Percentiles rank a stretch among this genome's conserved stretches.
phyloP scores from a whole-genome alignment of 805 yeast genomes.

The Saccharomycopsis sp. region DNA sequence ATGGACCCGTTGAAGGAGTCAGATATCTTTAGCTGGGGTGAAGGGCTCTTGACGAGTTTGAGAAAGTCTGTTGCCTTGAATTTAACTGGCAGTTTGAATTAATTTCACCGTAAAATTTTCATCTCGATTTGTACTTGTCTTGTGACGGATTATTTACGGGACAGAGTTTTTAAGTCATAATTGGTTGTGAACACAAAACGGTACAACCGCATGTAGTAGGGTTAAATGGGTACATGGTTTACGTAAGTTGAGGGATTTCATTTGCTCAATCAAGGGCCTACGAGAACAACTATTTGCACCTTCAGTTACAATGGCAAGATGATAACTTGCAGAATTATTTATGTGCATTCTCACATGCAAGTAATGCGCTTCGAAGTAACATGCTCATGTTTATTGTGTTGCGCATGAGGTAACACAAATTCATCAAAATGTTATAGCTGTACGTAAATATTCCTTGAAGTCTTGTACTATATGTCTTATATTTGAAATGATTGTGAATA shows the following conservation, averaged over 20 bases:
- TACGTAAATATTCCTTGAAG: neutral
- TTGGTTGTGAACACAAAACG: neutral
- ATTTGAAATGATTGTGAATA: neutral
- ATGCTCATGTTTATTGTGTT: neutral
- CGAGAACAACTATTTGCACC: too few relatives aligned
- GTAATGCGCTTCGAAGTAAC: neutral
- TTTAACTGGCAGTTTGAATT: too few relatives aligned
- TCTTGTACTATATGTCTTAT: neutral
- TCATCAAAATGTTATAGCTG: neutral
- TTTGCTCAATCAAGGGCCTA: too few relatives aligned
- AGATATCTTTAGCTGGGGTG: too few relatives aligned
- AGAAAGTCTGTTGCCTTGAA: neutral
- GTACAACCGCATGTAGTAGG: neutral
- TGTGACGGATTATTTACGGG: too few relatives aligned
- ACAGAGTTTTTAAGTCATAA: too few relatives aligned
- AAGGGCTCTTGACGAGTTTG: neutral
- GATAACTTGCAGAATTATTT: neutral
- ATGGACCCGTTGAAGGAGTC: too few relatives aligned
- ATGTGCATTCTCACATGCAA: neutral
- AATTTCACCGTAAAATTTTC: too few relatives aligned
- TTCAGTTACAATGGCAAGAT: neutral
- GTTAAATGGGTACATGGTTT: too few relatives aligned
- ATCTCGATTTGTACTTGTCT: too few relatives aligned
- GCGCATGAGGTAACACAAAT: neutral
- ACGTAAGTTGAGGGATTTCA: too few relatives aligned